phyloP scores from a whole-genome alignment of 805 yeast species.

The Sungouiozyma ichnusensis region DNA sequence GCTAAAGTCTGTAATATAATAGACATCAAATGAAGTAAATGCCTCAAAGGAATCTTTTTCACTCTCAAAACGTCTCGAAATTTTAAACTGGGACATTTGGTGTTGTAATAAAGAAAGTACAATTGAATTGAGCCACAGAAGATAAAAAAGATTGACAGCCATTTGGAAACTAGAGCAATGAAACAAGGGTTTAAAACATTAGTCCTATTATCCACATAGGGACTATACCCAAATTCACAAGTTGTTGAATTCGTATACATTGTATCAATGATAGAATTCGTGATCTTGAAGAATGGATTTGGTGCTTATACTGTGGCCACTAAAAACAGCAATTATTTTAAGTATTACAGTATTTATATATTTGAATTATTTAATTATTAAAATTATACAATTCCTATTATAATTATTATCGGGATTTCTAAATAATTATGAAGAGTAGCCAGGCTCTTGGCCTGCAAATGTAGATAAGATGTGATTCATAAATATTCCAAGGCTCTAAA shows the following conservation, averaged over 20 bases:
- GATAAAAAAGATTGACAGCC: slow-evolving; percentile 10
- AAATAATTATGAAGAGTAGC: too few relatives aligned
- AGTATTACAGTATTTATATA: too few relatives aligned
- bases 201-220: slow-evolving; percentile 26
- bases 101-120: slow-evolving; percentile 7
- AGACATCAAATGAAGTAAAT: slow-evolving; percentile 15
- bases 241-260: not conserved
- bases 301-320: too few relatives aligned
- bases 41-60: slow-evolving; percentile 9
- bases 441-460: too few relatives aligned
- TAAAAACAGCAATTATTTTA: too few relatives aligned
- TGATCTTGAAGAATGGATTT: too few relatives aligned
- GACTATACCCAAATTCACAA: slow-evolving; percentile 19
- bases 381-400: too few relatives aligned
- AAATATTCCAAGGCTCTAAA: too few relatives aligned
- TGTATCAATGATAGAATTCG: not conserved
- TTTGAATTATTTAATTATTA: too few relatives aligned
- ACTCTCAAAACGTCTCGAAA: slow-evolving; percentile 5
- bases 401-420: too few relatives aligned
- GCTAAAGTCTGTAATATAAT: slow-evolving; percentile 14
- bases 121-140: slow-evolving; percentile 20
- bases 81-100: slow-evolving; percentile 13
- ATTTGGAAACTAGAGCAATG: slow-evolving; percentile 13
- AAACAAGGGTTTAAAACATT: slow-evolving; percentile 31
- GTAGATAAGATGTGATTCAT: too few relatives aligned